Percentiles rank a stretch among this genome's conserved stretches.
Conservation (phyloP, 306 rosid genomes). For the Vigna nakashimae region DNA sequence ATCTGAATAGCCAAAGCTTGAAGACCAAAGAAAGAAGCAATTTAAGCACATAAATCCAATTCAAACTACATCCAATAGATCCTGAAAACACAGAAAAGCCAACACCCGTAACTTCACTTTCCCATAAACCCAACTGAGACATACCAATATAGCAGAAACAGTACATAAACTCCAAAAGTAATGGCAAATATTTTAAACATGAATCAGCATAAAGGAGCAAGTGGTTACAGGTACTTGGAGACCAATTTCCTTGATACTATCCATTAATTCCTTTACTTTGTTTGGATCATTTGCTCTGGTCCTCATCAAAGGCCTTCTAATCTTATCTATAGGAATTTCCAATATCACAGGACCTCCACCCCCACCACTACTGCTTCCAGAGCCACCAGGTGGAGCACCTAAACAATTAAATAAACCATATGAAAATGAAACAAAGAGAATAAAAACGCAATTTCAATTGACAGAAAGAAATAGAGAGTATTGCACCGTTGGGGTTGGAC, state of each 20-base stretch:
- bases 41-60: not conserved
- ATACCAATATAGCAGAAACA: not conserved
- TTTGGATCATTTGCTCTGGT: constrained; percentile 79
- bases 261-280: constrained; percentile 86
- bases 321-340: constrained; percentile 95
- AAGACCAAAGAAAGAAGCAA: constrained; percentile 1
- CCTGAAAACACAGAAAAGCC: not conserved
- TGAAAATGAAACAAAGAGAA: not conserved
- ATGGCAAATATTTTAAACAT: not conserved
- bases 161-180: constrained; percentile 3
- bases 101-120: constrained; percentile 9
- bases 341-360: constrained; percentile 80
- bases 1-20: not conserved
- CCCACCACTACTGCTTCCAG: constrained; percentile 54
- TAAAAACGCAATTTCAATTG: not conserved
- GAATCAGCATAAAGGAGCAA: constrained; percentile 26
- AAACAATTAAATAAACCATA: constrained; percentile 12
- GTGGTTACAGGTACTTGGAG: constrained; percentile 88
- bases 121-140: not conserved
- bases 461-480: constrained; percentile 18
- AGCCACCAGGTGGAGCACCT: constrained; percentile 69
- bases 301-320: constrained; percentile 87
- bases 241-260: constrained; percentile 83
- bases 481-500: constrained; percentile 68
- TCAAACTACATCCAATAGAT: constrained; percentile 5